Percentiles rank a stretch among this genome's conserved stretches.
These are phyloP conservation scores for Anethum foeniculum DNA, from an alignment of 140 eudicot species.

Conservation along the genomic window DNA sequence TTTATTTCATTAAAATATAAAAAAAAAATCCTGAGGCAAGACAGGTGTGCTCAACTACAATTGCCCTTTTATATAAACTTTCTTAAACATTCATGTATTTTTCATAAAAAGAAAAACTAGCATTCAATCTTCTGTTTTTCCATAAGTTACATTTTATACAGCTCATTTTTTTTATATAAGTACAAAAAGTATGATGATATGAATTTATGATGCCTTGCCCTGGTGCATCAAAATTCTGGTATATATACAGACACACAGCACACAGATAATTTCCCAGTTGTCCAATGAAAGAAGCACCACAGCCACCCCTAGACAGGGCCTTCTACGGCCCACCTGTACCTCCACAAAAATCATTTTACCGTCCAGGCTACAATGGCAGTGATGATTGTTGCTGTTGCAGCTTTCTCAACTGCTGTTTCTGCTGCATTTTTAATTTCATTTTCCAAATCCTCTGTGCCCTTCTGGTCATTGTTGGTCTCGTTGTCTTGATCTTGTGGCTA, in stretches of 20 bases:
- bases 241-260: background rate
- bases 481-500: slow-evolving; percentile 46
- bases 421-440: slow-evolving; percentile 52
- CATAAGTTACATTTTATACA: too few relatives aligned
- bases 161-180: too few relatives aligned
- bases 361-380: slow-evolving; percentile 49
- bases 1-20: too few relatives aligned
- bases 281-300: slow-evolving; percentile 14
- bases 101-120: too few relatives aligned
- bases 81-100: too few relatives aligned
- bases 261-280: background rate
- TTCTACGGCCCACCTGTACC: slow-evolving; percentile 78
- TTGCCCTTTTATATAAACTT: too few relatives aligned
- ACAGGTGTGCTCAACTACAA: too few relatives aligned
- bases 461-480: slow-evolving; percentile 28
- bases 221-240: too few relatives aligned
- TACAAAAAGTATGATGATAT: too few relatives aligned
- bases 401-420: slow-evolving; percentile 52
- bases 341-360: slow-evolving; percentile 46
- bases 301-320: slow-evolving; percentile 64
- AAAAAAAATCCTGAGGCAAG: too few relatives aligned
- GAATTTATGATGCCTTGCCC: too few relatives aligned
- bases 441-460: slow-evolving; percentile 53
- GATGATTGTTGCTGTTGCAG: slow-evolving; percentile 33
- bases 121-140: too few relatives aligned